Evolutionary conservation across 805 yeast genomes (phyloP).

Genomic region (Sungouiozyma intestinalis): DNA sequence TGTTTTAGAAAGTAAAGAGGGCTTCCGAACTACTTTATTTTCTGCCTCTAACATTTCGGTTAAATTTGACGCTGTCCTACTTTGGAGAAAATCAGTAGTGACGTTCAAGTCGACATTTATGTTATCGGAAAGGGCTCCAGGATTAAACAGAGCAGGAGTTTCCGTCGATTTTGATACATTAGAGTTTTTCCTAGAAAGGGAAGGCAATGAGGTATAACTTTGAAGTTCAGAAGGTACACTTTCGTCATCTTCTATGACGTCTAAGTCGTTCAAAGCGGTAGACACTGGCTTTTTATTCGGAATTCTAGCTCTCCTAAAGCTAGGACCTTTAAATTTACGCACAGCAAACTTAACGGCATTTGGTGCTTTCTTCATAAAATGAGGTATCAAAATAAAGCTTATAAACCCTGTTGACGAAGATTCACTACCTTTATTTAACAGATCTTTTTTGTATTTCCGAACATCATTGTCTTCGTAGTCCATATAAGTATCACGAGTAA

Average conservation of each 20-base stretch:
- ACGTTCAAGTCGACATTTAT: not conserved
- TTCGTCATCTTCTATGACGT: not conserved
- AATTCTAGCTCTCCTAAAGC: slow-evolving; percentile 13
- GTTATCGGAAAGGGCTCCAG: slow-evolving; percentile 1
- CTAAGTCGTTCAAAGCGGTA: not conserved
- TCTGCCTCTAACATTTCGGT: slow-evolving; percentile 19
- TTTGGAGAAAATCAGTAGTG: slow-evolving; percentile 1
- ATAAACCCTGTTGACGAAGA: slow-evolving; percentile 38
- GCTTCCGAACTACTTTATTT: slow-evolving; percentile 7
- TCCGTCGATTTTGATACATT: slow-evolving; percentile 2
- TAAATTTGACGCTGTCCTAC: slow-evolving; percentile 19
- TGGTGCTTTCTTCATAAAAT: slow-evolving; percentile 41
- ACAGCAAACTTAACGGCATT: slow-evolving; percentile 36
- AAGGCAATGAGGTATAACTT: not conserved
- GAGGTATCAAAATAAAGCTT: slow-evolving; percentile 44
- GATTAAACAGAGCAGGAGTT: slow-evolving; percentile 9
- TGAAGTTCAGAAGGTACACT: not conserved
- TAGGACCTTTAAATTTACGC: slow-evolving; percentile 40
- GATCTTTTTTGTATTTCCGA: slow-evolving; percentile 11
- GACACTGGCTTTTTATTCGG: not conserved
- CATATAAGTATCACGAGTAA: slow-evolving; percentile 4
- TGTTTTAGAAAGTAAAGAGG: slow-evolving; percentile 17
- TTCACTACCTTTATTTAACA: slow-evolving; percentile 26
- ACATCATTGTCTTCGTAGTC: slow-evolving; percentile 9
- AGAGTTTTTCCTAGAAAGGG: slow-evolving; percentile 3